Evolutionary conservation across 2,329 filamentous ascomycete species (phyloP), one percentile per base, ranked within the genome.

Genomic region (Aspergillus brasiliensis): DNA sequence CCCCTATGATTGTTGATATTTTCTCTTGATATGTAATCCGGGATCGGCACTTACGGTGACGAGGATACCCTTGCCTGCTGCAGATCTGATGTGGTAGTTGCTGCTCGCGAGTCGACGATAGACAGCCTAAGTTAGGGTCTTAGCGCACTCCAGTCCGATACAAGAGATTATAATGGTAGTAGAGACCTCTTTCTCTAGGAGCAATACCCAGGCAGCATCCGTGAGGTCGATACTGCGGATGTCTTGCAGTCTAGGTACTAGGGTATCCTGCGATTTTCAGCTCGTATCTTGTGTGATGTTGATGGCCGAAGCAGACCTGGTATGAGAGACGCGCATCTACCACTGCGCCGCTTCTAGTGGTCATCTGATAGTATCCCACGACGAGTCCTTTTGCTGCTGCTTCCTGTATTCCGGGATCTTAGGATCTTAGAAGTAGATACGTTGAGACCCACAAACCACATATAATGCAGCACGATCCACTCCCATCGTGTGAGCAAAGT

Each of bases 131-230:
- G n/a, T n/a, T n/a, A n/a, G 10, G 1, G 6, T 46, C 25, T 49
- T 13, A 13, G 2, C 52, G 38, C 17, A 27, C 17, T 37, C 21
- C 34, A 52, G 11, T 10, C n/a, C 55, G 47, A 13, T 60, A 11
- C 59, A 6, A 23, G 1, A 21, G 7, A 6, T 13, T 4, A 1
- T 3, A 11, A 34, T 13, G 3, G 4, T 1, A 17, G 31, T n/a
- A 37, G 17, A 57, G 21, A 83, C 84, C 78, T 89, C 86, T 75
- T 89, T 89, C 68, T 89, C 86, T 23, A 89, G 75, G 3, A 88
- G 78, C 1, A 88, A 73, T 25, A 89, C 78, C 85, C 85, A 88
- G n/a, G 76, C 72, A 13, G 83, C 71, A n/a, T 69, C 67, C 3
- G 72, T 70, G 25, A 85, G 70, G 54, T 83, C 74, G 6, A 85